Evolutionary conservation across 805 yeast species (phyloP), one percentile per base, ranked within the genome.

Genomic region (Metschnikowia hibisci): DNA sequence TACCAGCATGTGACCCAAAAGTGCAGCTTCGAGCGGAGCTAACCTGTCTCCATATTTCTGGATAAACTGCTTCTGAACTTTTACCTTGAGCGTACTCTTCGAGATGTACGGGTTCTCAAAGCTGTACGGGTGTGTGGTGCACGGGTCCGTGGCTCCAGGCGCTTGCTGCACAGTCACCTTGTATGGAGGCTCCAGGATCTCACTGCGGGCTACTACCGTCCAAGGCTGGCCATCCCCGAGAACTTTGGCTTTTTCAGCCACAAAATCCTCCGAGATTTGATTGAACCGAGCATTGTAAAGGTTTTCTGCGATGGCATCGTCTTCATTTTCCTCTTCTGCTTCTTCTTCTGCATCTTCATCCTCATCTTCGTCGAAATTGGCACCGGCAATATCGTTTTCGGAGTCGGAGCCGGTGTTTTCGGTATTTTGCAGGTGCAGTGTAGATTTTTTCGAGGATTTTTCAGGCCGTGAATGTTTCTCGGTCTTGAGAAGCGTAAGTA

Each of bases 281-380:
- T 81, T 83, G 62, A 84, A 90, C 60, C 90, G 98, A 10, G 64
- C 56, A 47, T 85, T 86, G 53, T 86, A 89, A 0, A 95, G 87
- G 63, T 91, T 96, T 13, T 25, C 6, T 63, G 58, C 9, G 51
- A 41, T 36, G 66, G 23, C 42, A 18, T 27, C 40, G 3, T 15
- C 34, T 25, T 22, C 32, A 3, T 32, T 28, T 10, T 28, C 44
- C 16, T 20, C 39, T 2, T 36, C 54, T 39, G 29, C 47, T 30
- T 40, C 43, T 15, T 44, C 47, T 25, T 38, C 42, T 13, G 29
- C 39, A 7, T 35, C 44, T 13, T 40, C 47, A 9, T 43, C 51
- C 13, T 42, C 37, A 16, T 58, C 42, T 0, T 41, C 55, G n/a
- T 50, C 60, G 14, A 57, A 38, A 7, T 62, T 67, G 13, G 61